phyloP scores from a whole-genome alignment of 108 stramenopile genomes.

The Skeletonema potamos region DNA sequence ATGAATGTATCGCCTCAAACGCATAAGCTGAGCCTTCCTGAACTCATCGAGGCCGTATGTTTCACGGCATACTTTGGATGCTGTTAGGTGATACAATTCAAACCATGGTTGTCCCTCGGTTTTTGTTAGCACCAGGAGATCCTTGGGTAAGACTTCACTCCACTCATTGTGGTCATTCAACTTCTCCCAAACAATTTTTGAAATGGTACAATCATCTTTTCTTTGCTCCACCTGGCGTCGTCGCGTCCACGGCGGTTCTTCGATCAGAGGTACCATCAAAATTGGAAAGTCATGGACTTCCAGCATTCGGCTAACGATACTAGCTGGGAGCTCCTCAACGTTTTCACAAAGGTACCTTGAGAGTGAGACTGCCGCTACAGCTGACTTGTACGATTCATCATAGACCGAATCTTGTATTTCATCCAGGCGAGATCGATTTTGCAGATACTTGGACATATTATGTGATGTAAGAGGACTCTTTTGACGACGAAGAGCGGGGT shows the following conservation, averaged over 20 bases:
- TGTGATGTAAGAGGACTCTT: conserved; percentile 17
- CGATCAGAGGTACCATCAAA: conserved; percentile 68
- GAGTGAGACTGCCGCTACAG: conserved; percentile 25
- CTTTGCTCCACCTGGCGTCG: conserved; percentile 16
- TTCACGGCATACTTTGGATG: conserved; percentile 56
- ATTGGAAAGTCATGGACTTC: conserved; percentile 82
- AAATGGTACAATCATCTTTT: not conserved
- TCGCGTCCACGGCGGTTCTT: conserved; percentile 89
- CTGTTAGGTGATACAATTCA: conserved; percentile 68
- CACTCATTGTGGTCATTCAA: conserved; percentile 61
- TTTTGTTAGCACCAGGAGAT: conserved; percentile 70
- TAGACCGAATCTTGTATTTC: conserved; percentile 37
- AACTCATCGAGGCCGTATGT: conserved; percentile 75
- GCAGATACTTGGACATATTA: conserved; percentile 12
- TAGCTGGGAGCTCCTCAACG: conserved; percentile 12
- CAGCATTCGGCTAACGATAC: conserved; percentile 47
- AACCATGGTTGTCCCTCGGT: conserved; percentile 85
- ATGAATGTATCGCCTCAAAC: conserved; percentile 71
- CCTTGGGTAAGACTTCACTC: conserved; percentile 49
- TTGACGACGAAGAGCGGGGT: conserved; percentile 32
- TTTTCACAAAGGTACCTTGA: conserved; percentile 44
- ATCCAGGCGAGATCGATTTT: conserved; percentile 18
- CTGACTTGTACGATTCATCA: conserved; percentile 34
- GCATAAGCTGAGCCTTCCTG: conserved; percentile 68
- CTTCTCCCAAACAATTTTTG: conserved; percentile 67